phyloP scores from a whole-genome alignment of 768 basidiomycete genomes.

The Hypholoma fasciculare region DNA sequence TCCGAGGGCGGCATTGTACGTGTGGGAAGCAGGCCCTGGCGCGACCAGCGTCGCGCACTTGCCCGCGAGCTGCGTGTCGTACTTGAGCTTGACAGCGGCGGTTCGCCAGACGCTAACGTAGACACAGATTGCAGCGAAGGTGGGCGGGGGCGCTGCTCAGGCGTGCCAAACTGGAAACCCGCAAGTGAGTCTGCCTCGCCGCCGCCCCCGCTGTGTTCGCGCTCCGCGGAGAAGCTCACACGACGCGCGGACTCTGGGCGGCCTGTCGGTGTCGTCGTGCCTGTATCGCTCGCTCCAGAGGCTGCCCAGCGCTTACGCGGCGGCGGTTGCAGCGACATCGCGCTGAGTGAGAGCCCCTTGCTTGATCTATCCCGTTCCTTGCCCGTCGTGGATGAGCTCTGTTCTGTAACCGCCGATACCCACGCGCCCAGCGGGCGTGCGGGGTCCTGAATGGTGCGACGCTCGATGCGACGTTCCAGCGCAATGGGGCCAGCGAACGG shows the following conservation, averaged over 20 bases:
- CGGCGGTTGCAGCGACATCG: constrained; percentile 46
- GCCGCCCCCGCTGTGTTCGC: constrained; percentile 11
- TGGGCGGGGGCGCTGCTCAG: constrained; percentile 38
- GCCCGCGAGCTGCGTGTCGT: constrained; percentile 32
- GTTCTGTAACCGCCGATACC: neutral
- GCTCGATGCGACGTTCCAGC: constrained; percentile 33
- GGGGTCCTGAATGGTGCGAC: constrained; percentile 8
- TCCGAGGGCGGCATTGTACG: constrained; percentile 59
- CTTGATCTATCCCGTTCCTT: constrained; percentile 19
- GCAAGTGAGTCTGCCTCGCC: constrained; percentile 20
- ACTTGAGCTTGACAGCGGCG: constrained; percentile 35
- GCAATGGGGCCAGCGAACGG: neutral
- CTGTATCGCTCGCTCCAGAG: constrained; percentile 20
- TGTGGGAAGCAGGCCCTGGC: constrained; percentile 49
- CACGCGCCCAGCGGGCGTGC: neutral
- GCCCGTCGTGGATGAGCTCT: no score
- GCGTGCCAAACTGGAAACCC: constrained; percentile 34
- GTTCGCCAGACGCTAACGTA: constrained; percentile 42
- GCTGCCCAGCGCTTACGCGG: constrained; percentile 51
- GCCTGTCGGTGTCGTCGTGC: constrained; percentile 2
- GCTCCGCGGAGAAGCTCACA: constrained; percentile 15
- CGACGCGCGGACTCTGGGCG: constrained; percentile 15
- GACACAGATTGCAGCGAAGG: constrained; percentile 47
- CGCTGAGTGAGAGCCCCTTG: constrained; percentile 32
- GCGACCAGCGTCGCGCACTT: constrained; percentile 52